Conservation (phyloP, 2,329 filamentous ascomycete species). For the Pseudomassariella vexata region DNA sequence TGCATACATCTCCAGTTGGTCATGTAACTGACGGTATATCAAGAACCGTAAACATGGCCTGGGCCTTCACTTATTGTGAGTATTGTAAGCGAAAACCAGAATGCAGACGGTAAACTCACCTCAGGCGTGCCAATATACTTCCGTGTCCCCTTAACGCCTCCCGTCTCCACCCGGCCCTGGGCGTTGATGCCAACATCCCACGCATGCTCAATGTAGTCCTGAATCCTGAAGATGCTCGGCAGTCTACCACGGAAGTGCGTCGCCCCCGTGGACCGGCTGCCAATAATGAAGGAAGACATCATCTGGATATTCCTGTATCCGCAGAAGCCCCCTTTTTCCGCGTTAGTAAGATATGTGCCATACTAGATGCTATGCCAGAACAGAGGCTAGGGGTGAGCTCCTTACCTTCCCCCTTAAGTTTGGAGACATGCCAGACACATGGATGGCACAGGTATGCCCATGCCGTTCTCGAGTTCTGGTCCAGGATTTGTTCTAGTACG, state of each 20-base stretch:
- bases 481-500: slow-evolving; percentile 56
- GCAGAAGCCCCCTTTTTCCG: slow-evolving; percentile 86
- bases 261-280: slow-evolving; percentile 47
- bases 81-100: neutral
- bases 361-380: neutral
- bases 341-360: neutral
- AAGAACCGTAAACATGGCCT: slow-evolving; percentile 69
- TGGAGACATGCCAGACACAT: slow-evolving; percentile 72
- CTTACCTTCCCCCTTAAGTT: slow-evolving; percentile 66
- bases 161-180: slow-evolving; percentile 72
- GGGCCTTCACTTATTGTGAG: slow-evolving; percentile 45
- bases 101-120: slow-evolving; percentile 44
- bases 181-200: slow-evolving; percentile 83
- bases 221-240: slow-evolving; percentile 75
- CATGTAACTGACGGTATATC: slow-evolving; percentile 52
- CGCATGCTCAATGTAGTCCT: slow-evolving; percentile 79
- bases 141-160: slow-evolving; percentile 78
- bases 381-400: no score
- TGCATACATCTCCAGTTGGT: neutral
- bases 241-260: slow-evolving; percentile 54
- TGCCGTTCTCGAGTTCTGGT: slow-evolving; percentile 57
- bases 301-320: slow-evolving; percentile 96
- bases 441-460: slow-evolving; percentile 77
- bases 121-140: slow-evolving; percentile 96
- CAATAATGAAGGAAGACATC: slow-evolving; percentile 72